phyloP scores from a whole-genome alignment of 2,329 filamentous ascomycete genomes.

The Claviceps sp. region DNA sequence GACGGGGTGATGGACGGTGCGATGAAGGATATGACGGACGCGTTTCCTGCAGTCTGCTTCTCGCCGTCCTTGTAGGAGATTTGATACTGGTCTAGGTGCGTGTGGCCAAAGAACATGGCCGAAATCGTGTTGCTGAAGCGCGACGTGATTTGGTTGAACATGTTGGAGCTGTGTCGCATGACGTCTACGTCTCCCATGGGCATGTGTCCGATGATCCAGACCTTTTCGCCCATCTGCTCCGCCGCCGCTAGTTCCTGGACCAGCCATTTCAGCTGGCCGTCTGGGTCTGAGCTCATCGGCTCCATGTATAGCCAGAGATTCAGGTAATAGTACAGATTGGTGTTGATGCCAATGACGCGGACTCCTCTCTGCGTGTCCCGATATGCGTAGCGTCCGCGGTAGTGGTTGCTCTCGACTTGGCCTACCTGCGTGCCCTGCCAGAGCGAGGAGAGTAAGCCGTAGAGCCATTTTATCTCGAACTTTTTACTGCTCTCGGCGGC shows the following conservation, averaged over 20 bases:
- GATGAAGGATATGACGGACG: constrained; percentile 37
- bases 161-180: constrained; percentile 36
- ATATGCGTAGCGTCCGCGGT: neutral
- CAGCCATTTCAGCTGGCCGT: neutral
- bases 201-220: constrained; percentile 45
- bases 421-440: neutral
- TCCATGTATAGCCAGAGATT: constrained; percentile 36
- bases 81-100: constrained; percentile 42
- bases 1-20: constrained; percentile 39
- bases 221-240: constrained; percentile 35
- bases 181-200: constrained; percentile 34
- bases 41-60: constrained; percentile 25
- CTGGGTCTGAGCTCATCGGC: neutral
- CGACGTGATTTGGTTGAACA: constrained; percentile 37
- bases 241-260: constrained; percentile 28
- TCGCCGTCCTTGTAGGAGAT: constrained; percentile 38
- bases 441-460: neutral
- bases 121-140: constrained; percentile 40
- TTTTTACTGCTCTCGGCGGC: neutral
- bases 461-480: neutral
- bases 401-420: neutral
- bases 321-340: constrained; percentile 40
- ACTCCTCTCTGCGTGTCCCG: constrained; percentile 13
- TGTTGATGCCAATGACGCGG: constrained; percentile 44
- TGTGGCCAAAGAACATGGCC: constrained; percentile 43